Conservation (phyloP, 371 early-diverging fungal genomes). For the Mortierella sp. region DNA sequence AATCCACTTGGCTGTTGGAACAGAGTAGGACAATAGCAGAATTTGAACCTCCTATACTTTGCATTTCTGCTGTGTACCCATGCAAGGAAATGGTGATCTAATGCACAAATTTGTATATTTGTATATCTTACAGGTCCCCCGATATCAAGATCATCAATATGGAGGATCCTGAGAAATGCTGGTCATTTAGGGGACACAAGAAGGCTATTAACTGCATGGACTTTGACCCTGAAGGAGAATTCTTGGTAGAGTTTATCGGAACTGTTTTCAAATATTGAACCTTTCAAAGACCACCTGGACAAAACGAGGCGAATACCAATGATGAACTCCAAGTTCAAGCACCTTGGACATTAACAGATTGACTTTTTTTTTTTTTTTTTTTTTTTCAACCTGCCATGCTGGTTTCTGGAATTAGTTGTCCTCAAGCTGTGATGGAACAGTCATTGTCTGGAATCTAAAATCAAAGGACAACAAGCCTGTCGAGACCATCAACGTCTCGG, state of each 20-base stretch:
- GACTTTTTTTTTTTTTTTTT: no score
- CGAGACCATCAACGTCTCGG: conserved; percentile 40
- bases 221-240: conserved; percentile 48
- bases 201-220: conserved; percentile 43
- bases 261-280: neutral
- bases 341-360: neutral
- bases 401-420: conserved; percentile 49
- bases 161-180: conserved; percentile 42
- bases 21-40: conserved; percentile 27
- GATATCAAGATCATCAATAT: conserved; percentile 41
- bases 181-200: conserved; percentile 43
- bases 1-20: conserved; percentile 32
- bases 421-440: conserved; percentile 66
- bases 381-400: no score
- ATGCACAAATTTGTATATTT: neutral
- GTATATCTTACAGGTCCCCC: conserved; percentile 8
- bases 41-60: neutral
- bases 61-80: neutral
- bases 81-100: neutral
- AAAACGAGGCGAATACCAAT: neutral
- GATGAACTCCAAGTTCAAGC: neutral
- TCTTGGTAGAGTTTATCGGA: conserved; percentile 18
- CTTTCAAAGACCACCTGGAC: no score
- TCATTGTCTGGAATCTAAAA: conserved; percentile 70
- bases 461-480: conserved; percentile 52